These are phyloP conservation scores for Clarireedia sp. DNA, from an alignment of 2,329 filamentous ascomycete species.

Conservation along the genomic window DNA sequence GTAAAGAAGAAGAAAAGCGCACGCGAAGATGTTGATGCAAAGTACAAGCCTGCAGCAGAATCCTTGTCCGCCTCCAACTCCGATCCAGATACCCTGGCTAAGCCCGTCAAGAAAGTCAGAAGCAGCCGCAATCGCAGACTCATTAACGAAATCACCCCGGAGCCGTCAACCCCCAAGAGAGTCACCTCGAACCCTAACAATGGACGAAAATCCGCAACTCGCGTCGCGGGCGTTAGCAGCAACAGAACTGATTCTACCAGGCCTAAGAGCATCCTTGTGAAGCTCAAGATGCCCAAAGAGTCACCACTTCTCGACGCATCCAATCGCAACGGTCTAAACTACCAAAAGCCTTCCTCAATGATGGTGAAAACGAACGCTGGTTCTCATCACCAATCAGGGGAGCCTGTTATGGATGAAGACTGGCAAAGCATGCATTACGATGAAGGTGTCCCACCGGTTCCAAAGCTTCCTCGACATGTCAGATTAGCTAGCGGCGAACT, in stretches of 20 bases:
- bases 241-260: conserved; percentile 13
- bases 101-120: neutral
- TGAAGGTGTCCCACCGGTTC: conserved; percentile 19
- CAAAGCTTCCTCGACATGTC: conserved; percentile 22
- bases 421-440: neutral
- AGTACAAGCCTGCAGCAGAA: conserved; percentile 15
- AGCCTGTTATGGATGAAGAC: neutral
- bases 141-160: conserved; percentile 9
- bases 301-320: conserved; percentile 18
- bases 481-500: conserved; percentile 11
- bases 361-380: neutral
- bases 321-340: conserved; percentile 12
- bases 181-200: neutral
- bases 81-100: neutral
- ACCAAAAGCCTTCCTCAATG: conserved; percentile 10
- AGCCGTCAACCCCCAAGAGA: conserved; percentile 7
- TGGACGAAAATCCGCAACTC: neutral
- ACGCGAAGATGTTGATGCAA: conserved; percentile 18
- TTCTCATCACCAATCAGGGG: neutral
- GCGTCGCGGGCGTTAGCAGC: conserved; percentile 14
- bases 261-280: conserved; percentile 9
- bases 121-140: conserved; percentile 9
- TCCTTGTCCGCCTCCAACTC: conserved; percentile 15
- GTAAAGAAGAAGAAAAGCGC: conserved; percentile 18
- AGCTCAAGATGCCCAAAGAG: conserved; percentile 4